A percentile compares a stretch with the other conserved stretches of the same genome.
phyloP scores from a whole-genome alignment of 2,329 filamentous ascomycete genomes.

The Cordyceps sp. region DNA sequence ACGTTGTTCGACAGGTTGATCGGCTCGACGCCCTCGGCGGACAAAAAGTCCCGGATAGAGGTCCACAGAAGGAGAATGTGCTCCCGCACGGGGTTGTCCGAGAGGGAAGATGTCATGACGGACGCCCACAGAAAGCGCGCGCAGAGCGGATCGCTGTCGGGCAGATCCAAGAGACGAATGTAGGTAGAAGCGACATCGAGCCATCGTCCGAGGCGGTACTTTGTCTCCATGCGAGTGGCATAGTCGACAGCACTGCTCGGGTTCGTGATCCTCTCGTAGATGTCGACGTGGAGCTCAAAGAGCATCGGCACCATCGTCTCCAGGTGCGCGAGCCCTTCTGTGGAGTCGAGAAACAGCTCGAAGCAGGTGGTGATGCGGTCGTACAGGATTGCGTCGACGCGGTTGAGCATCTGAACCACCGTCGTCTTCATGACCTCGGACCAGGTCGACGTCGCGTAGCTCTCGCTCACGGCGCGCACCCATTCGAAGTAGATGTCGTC shows the following conservation, averaged over 20 bases:
- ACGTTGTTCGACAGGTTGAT: conserved; percentile 67
- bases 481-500: conserved; percentile 44
- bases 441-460: conserved; percentile 40
- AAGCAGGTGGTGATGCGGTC: conserved; percentile 27
- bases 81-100: conserved; percentile 35
- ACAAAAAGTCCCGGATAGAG: conserved; percentile 35
- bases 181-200: conserved; percentile 30
- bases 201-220: conserved; percentile 33
- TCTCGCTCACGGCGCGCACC: conserved; percentile 29
- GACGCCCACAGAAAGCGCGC: conserved; percentile 42
- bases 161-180: conserved; percentile 18
- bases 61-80: conserved; percentile 42
- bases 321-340: conserved; percentile 15
- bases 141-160: conserved; percentile 20
- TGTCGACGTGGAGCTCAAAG: conserved; percentile 44
- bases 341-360: conserved; percentile 9
- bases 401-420: conserved; percentile 39
- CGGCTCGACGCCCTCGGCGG: conserved; percentile 20
- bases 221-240: conserved; percentile 29
- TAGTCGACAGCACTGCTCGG: conserved; percentile 36
- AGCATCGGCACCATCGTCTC: conserved; percentile 37
- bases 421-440: conserved; percentile 37
- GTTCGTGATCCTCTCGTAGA: conserved; percentile 41
- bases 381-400: conserved; percentile 34
- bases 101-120: conserved; percentile 33